Evolutionary conservation across 306 rosid species (phyloP).

Genomic region (Pyrus communis): DNA sequence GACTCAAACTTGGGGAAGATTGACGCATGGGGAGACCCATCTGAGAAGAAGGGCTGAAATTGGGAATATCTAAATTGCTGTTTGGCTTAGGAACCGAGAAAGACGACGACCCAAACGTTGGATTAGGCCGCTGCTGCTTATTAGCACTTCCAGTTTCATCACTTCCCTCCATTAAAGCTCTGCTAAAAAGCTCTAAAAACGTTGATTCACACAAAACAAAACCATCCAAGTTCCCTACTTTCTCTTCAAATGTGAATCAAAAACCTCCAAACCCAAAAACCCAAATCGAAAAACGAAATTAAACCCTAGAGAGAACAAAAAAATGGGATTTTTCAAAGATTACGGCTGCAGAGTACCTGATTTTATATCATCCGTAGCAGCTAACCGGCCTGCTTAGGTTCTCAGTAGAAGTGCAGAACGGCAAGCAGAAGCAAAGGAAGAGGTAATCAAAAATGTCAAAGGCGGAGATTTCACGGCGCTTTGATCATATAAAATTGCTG

Average conservation of each 20-base stretch:
- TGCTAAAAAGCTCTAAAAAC: slow-evolving; percentile 1
- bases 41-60: slow-evolving; percentile 26
- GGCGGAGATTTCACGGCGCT: slow-evolving; percentile 3
- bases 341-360: background rate
- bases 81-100: slow-evolving; percentile 14
- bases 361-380: background rate
- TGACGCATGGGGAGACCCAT: slow-evolving; percentile 27
- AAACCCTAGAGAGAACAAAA: background rate
- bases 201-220: background rate
- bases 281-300: background rate
- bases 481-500: background rate
- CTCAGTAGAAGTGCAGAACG: background rate
- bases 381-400: background rate
- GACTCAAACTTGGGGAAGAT: slow-evolving; percentile 27
- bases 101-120: slow-evolving; percentile 25
- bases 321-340: background rate
- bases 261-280: background rate
- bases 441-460: background rate
- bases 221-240: background rate
- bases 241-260: background rate
- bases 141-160: slow-evolving; percentile 29
- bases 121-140: slow-evolving; percentile 23
- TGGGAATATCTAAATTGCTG: slow-evolving; percentile 29
- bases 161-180: slow-evolving; percentile 42
- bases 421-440: background rate